Percentiles rank a stretch among this genome's conserved stretches.
These are phyloP conservation scores for Phalaenopsis equestris DNA, from an alignment of 106 monocot species.

Conservation along the genomic window DNA sequence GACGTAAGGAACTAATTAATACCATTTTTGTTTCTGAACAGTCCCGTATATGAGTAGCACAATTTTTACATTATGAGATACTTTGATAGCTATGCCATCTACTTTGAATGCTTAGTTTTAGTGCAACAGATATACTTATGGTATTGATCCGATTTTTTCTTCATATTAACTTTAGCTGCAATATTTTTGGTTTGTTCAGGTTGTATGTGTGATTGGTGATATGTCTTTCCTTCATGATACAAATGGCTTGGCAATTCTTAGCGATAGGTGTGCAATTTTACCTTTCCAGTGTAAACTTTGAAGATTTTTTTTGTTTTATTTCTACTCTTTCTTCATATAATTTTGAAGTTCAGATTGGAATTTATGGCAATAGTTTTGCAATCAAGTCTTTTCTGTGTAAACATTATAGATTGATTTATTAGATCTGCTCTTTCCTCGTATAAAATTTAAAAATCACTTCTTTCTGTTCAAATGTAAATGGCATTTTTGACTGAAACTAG, in stretches of 20 bases:
- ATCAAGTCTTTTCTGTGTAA: no score
- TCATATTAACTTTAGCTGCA: not conserved
- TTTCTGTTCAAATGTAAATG: no score
- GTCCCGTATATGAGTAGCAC: not conserved
- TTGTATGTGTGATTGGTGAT: conserved; percentile 85
- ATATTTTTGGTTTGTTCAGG: conserved; percentile 36
- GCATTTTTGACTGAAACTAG: no score
- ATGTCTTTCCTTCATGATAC: conserved; percentile 98
- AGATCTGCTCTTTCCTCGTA: no score
- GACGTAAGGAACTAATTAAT: not conserved
- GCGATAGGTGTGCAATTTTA: conserved; percentile 43
- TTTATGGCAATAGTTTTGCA: no score
- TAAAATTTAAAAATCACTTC: no score
- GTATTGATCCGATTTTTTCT: not conserved
- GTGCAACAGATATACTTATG: not conserved
- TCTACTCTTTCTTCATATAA: not conserved
- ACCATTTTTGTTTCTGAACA: not conserved
- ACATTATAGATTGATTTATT: no score
- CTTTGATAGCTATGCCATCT: not conserved
- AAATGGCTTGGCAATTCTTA: conserved; percentile 83
- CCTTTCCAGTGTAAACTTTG: not conserved
- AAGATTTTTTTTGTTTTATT: not conserved
- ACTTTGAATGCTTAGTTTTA: not conserved
- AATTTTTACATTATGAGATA: not conserved
- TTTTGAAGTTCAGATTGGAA: no score